Conservation (phyloP, 108 stramenopile genomes). For the Asterionellopsis glacialis region DNA sequence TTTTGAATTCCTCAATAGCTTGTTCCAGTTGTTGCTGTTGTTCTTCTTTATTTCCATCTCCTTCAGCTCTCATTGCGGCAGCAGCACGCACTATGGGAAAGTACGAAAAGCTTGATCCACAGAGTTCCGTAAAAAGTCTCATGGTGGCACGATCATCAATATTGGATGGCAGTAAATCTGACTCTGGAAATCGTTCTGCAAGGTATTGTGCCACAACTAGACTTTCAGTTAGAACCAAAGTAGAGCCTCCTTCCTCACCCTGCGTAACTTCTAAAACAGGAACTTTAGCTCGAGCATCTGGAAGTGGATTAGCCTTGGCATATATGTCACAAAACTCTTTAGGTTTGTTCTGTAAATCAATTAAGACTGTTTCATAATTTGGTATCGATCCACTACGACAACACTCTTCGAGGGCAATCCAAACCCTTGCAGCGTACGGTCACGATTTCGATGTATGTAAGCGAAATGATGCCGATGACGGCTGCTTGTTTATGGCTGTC, state of each 20-base stretch:
- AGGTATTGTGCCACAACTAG: conserved; percentile 14
- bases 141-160: conserved; percentile 10
- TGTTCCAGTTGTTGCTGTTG: too few relatives aligned
- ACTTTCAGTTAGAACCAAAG: conserved; percentile 5
- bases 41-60: neutral
- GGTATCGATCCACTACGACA: too few relatives aligned
- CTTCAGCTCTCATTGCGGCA: too few relatives aligned
- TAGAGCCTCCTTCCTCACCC: neutral
- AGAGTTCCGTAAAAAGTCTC: conserved; percentile 18
- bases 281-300: conserved; percentile 13
- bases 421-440: conserved; percentile 15
- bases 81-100: conserved; percentile 9
- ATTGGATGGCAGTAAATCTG: neutral
- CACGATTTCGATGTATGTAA: conserved; percentile 13
- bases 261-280: conserved; percentile 7
- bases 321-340: conserved; percentile 11
- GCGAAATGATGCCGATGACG: neutral
- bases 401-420: conserved; percentile 19
- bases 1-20: conserved; percentile 7
- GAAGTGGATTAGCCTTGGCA: conserved; percentile 17
- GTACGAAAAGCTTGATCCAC: conserved; percentile 18
- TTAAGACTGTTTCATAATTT: conserved; percentile 4
- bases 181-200: conserved; percentile 5
- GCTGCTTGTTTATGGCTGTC: too few relatives aligned
- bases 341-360: conserved; percentile 20